Base-by-base conservation (phyloP, 2,329 filamentous ascomycete species). In the Talaromyces rugulosus region DNA sequence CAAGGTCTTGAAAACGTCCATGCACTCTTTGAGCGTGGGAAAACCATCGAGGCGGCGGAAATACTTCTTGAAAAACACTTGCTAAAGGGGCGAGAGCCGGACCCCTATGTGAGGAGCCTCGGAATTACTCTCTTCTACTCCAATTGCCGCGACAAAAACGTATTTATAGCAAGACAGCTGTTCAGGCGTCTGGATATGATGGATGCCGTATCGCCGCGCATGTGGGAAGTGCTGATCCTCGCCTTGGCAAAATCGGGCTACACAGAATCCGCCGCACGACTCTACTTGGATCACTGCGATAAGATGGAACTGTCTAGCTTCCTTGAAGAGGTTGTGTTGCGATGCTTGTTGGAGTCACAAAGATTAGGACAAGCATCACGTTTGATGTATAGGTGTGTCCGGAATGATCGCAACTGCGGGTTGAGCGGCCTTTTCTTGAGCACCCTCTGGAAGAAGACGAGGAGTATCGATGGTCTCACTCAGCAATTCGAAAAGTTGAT, bases 381-480 rank as follows among this genome's bases (percentile, higher is more conserved):
- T 58, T 64, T 79, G 27, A 68, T 78, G 33, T 71, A 72, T 42
- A 65, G 69, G 14, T 69, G 72, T 51, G 61, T 78, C 42, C 59
- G 67, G 47, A 58, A 73, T 57, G 76, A 78, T 58, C 59, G 66
- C 5, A 68, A 71, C 36, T 76, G 75, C 59, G 71, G 71, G 4
- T 56, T 78, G 23, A 74, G 71, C 47, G 73, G 74, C 33, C 69
- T 74, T 14, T 79, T 74, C 63, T 70, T 79, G 23, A 66, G 67
- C 23, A 71, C 72, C 2, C 52, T 78, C 5, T 78, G 76, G 75
- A 74, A 70, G 63, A 79, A 77, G 63, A 75, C 75, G 5, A 68
- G 72, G 18, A 76, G 68, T 36, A 70, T 74, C 47, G 72, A 75
- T 42, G 65, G 76, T 53, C 56, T 77, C 18, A 74, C 71, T 59